Base-by-base conservation (phyloP, 495 filamentous ascomycete species). In the Podospora bellae-mahoneyi region DNA sequence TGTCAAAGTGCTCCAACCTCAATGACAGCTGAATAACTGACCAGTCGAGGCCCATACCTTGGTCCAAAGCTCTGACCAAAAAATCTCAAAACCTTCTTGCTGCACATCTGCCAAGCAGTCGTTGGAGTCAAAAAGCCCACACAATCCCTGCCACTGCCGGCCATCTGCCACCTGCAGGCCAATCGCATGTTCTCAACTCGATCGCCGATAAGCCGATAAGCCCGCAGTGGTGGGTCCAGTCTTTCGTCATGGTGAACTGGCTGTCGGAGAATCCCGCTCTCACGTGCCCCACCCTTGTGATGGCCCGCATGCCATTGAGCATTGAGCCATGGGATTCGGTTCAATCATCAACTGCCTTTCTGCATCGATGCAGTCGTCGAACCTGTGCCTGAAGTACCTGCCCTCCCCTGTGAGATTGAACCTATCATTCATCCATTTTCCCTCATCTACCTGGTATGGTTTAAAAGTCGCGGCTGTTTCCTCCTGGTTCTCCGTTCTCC, bases 241-340 rank as follows among this genome's bases (percentile, higher is more conserved):
- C 10, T 68, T 71, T 66, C 69, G 69, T 71, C 69, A 71, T 71
- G 63, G 32, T 64, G 61, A 53, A 56, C n/a, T 23, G 28, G 23
- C 44, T 60, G 27, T n/a, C 19, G 16, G 10, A 59, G 26, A 62
- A 5, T 5, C 27, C 27, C 30, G 23, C 55, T 58, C 64, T 73
- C 72, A 76, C 55, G 68, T 68, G 71, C 73, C 73, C 68, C 71
- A 67, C 65, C 65, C 62, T 66, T 34, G 67, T 55, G 66, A 70
- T 68, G 74, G 71, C 71, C 66, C 67, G 60, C 58, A 66, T 15
- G 57, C 54, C 27, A 48, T 48, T 48, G 39, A 48, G 9, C 39
- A 5, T 10, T 48, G 23, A 23, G 1, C 23, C 23, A 32, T 32
- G 30, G 39, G 39, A 48, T 48, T 48, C 39, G 39, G 39, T 10